phyloP scores from a whole-genome alignment of 2,329 filamentous ascomycete species.

The Proliferodiscus dingleyae region DNA sequence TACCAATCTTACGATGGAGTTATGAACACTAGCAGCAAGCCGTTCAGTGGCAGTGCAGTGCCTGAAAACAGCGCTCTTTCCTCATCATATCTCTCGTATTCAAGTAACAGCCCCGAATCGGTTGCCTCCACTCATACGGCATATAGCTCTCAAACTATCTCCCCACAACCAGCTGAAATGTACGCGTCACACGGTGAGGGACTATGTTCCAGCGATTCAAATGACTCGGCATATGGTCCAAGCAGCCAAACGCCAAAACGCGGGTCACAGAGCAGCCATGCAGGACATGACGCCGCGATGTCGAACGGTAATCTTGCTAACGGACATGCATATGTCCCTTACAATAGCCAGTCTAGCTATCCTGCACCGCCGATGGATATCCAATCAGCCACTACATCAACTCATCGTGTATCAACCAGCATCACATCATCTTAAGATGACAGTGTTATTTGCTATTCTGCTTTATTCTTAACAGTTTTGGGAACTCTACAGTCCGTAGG shows the following conservation, averaged over 20 bases:
- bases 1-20: constrained; percentile 15
- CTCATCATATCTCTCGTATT: constrained; percentile 17
- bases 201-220: constrained; percentile 10
- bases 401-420: neutral
- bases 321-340: constrained; percentile 16
- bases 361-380: constrained; percentile 5
- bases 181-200: constrained; percentile 14
- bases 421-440: constrained; percentile 3
- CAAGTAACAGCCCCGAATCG: constrained; percentile 25
- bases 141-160: constrained; percentile 14
- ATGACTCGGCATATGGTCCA: constrained; percentile 18
- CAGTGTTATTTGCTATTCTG: neutral
- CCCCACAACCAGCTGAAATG: constrained; percentile 10
- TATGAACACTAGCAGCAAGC: constrained; percentile 5
- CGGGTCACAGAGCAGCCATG: constrained; percentile 14
- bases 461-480: neutral
- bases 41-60: constrained; percentile 7
- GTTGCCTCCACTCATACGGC: constrained; percentile 18
- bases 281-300: constrained; percentile 2
- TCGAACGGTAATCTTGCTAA: constrained; percentile 13
- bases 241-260: constrained; percentile 12
- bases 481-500: neutral
- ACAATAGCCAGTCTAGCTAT: constrained; percentile 7
- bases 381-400: neutral
- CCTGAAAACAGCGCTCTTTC: constrained; percentile 12